Percentiles rank a stretch among this genome's conserved stretches.
phyloP scores from a whole-genome alignment of 352 stramenopile genomes.

The Phytophthora citrophthora region DNA sequence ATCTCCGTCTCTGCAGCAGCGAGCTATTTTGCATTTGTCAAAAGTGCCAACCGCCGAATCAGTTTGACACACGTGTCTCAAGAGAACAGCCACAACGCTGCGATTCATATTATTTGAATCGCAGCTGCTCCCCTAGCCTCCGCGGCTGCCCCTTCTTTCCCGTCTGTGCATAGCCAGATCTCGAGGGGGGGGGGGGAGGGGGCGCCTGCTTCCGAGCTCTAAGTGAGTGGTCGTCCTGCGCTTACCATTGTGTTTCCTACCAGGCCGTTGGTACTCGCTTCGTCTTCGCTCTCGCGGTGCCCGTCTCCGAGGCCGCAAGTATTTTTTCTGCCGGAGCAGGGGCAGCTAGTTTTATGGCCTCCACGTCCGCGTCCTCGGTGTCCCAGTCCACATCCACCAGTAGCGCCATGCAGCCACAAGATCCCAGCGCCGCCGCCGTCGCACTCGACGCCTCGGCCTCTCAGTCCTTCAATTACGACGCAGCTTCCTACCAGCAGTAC shows the following conservation, averaged over 20 bases:
- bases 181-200: slow-evolving; percentile 4
- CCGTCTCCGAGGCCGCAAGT: slow-evolving; percentile 32
- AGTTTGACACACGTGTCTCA: slow-evolving; percentile 33
- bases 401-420: slow-evolving; percentile 43
- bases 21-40: background rate
- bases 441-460: slow-evolving; percentile 38
- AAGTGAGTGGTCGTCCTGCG: slow-evolving; percentile 46
- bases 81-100: slow-evolving; percentile 33
- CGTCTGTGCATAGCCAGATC: slow-evolving; percentile 29
- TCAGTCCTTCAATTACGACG: slow-evolving; percentile 56
- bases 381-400: slow-evolving; percentile 25
- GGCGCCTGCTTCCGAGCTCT: background rate
- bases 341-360: slow-evolving; percentile 74
- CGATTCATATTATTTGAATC: slow-evolving; percentile 14
- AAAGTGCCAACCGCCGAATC: slow-evolving; percentile 12
- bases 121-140: slow-evolving; percentile 33
- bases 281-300: slow-evolving; percentile 28
- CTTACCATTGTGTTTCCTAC: slow-evolving; percentile 50
- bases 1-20: slow-evolving; percentile 1
- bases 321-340: slow-evolving; percentile 41
- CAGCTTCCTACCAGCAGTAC: slow-evolving; percentile 58
- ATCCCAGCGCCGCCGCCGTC: slow-evolving; percentile 11
- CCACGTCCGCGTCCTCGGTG: slow-evolving; percentile 43
- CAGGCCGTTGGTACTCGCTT: slow-evolving; percentile 40
- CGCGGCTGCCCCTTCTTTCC: slow-evolving; percentile 38